Evolutionary conservation across 202 grass and related monocot species (phyloP).

Genomic region (Schoenoplectus tabernaemontani): DNA sequence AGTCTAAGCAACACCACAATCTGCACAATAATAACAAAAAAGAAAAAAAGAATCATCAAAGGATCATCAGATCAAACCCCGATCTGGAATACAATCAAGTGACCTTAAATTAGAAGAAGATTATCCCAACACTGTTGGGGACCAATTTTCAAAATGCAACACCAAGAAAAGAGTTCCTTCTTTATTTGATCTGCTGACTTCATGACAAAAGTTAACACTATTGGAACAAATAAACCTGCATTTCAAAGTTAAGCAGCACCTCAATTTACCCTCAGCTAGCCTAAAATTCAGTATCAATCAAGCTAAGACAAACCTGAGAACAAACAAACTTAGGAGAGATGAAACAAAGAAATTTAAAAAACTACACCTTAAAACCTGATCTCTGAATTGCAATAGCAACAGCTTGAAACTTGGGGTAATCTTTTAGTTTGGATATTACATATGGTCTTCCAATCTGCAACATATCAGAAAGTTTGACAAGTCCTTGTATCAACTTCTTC

Average conservation of each 20-base stretch:
- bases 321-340: neutral
- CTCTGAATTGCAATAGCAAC: constrained; percentile 94
- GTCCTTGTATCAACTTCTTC: constrained; percentile 19
- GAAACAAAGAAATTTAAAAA: neutral
- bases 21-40: constrained; percentile 33
- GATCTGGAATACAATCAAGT: too few relatives aligned
- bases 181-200: neutral
- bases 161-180: neutral
- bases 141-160: neutral
- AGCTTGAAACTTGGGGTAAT: constrained; percentile 93
- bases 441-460: constrained; percentile 79
- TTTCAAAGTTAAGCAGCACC: too few relatives aligned
- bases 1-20: constrained; percentile 87
- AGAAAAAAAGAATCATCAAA: constrained; percentile 15
- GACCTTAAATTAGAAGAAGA: neutral
- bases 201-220: neutral
- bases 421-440: constrained; percentile 88
- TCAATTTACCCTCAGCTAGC: neutral
- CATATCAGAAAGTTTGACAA: constrained; percentile 15
- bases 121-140: neutral
- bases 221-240: neutral
- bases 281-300: neutral
- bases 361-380: constrained; percentile 95
- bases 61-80: neutral
- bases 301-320: neutral